Base-by-base conservation (phyloP, 192 early-diverging fungal genomes). In the Linnemannia zychae region DNA sequence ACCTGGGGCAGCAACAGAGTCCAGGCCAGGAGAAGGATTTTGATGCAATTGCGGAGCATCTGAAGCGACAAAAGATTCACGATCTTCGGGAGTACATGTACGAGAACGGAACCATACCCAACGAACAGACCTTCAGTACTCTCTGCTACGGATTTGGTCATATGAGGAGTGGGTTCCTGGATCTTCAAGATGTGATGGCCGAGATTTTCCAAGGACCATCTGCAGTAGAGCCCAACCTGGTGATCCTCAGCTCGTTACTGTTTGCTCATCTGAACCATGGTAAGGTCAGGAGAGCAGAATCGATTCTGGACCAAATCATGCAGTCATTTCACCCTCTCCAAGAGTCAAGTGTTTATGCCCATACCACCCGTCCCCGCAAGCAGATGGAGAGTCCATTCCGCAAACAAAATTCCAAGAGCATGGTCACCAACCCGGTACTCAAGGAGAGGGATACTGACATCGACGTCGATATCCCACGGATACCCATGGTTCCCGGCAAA, bases 231-330 rank as follows among this genome's bases (percentile, higher is more conserved):
- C 74, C 83, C 24, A 79, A 52, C 40, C 11, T 79, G 9, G 50
- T 76, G n/a, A 24, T 85, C 4, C 57, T 85, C 40, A 79, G 34
- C 31, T 85, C 83, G 16, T 20, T 85, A 17, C 12, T 85, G 48
- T 85, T 79, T 76, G 83, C 83, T 24, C 53, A 85, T 60, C 44
- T 85, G 69, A 78, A 85, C 38, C 83, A 85, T 49, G 77, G 74
- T 4, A 75, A 76, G 15, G 6, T 76, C 33, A 73, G 46, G 5
- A 76, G 9, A 22, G 72, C 83, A 0, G 83, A 85, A 34, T 38
- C 74, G 24, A 71, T 79, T 7, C 71, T 85, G 47, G 77, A 85
- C 37, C 52, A 73, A 34, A 79, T 79, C 57, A 18, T 85, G 60
- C 7, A 9, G 7, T 80, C 78, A 3, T 72, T 57, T 5, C 78